A percentile compares a stretch with the other conserved stretches of the same genome.
Conservation (phyloP, 139 green algal genomes). For the Picochlorum sp. region DNA sequence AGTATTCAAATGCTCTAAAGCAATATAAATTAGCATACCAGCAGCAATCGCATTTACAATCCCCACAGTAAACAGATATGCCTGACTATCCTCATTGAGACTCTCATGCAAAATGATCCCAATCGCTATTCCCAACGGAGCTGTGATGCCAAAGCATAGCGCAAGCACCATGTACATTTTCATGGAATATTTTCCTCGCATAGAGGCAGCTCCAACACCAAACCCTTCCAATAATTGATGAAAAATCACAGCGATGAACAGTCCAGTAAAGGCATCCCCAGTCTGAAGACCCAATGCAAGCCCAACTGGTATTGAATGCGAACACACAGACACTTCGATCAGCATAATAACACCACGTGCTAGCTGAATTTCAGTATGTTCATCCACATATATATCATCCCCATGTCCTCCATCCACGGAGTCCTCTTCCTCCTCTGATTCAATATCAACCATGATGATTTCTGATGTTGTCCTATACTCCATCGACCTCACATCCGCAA, state of each 20-base stretch:
- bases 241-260: conserved; percentile 46
- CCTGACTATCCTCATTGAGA: conserved; percentile 26
- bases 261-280: conserved; percentile 15
- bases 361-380: not conserved
- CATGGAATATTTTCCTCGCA: conserved; percentile 20
- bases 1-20: conserved; percentile 9
- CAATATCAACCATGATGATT: not conserved
- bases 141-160: conserved; percentile 38
- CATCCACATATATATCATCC: not conserved
- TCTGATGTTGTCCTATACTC: too few relatives aligned
- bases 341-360: conserved; percentile 12
- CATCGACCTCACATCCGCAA: not conserved
- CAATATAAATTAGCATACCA: conserved; percentile 8
- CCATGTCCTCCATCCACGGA: not conserved
- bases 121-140: conserved; percentile 47
- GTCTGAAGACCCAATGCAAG: conserved; percentile 36
- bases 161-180: conserved; percentile 22
- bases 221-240: conserved; percentile 48
- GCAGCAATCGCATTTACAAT: conserved; percentile 6
- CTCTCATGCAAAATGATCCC: conserved; percentile 30
- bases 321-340: conserved; percentile 10
- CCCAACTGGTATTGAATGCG: conserved; percentile 32
- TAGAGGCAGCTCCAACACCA: conserved; percentile 34
- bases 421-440: not conserved
- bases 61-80: not conserved